Evolutionary conservation across 2,329 filamentous ascomycete species (phyloP).

Genomic region (Neonectria magnoliae): DNA sequence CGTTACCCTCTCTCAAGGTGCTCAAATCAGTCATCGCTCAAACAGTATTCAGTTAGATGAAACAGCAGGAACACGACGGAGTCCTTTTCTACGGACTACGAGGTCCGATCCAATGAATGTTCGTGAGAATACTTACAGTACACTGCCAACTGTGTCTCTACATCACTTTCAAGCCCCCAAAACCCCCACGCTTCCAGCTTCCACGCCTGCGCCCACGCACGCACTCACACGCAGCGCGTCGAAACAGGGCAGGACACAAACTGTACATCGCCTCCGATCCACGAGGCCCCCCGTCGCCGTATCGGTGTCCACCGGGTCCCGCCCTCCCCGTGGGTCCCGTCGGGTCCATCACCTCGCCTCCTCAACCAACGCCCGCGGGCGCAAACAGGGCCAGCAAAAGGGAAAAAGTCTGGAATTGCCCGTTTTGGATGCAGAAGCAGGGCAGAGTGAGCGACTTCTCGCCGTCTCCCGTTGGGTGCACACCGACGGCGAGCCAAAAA

Average conservation of each 20-base stretch:
- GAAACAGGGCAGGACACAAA: neutral
- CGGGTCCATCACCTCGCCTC: neutral
- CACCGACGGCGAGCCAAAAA: slow-evolving; percentile 17
- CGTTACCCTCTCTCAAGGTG: neutral
- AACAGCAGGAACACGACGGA: neutral
- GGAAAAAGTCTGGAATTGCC: slow-evolving; percentile 14
- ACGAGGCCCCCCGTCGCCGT: neutral
- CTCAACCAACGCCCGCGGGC: slow-evolving; percentile 5
- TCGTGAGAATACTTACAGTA: neutral
- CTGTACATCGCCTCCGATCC: too few species aligned
- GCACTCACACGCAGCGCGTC: neutral
- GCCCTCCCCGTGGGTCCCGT: slow-evolving; percentile 5
- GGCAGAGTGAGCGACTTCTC: slow-evolving; percentile 19
- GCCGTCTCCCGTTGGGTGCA: slow-evolving; percentile 28
- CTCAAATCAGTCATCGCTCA: neutral
- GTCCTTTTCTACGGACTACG: neutral
- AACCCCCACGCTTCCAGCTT: slow-evolving; percentile 18
- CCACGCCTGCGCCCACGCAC: slow-evolving; percentile 3
- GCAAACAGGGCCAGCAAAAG: slow-evolving; percentile 5
- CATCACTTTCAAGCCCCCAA: slow-evolving; percentile 11
- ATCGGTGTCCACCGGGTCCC: slow-evolving; percentile 17
- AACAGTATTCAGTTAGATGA: neutral
- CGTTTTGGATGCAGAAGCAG: neutral
- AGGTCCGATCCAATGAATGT: neutral
- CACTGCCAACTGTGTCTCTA: slow-evolving; percentile 16